Base-by-base conservation (phyloP, 1,284 basidiomycete genomes). In the Microbotryomycetes sp. region DNA sequence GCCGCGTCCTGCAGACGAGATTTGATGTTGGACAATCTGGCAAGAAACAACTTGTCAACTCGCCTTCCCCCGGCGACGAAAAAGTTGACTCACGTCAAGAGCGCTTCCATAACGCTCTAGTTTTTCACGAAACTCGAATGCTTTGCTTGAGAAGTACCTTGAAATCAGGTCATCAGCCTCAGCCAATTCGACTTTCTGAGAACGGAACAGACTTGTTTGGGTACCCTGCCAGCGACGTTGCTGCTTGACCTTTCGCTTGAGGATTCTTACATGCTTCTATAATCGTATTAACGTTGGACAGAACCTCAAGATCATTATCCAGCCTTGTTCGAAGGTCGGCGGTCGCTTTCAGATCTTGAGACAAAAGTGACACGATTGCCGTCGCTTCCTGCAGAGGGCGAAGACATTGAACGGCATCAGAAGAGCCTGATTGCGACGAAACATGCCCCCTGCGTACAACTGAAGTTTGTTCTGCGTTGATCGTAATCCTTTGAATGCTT, bases 161-260 rank as follows among this genome's bases (percentile, higher is more conserved):
- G 18, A 47, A 18, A 47, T 18, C 27, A 26, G 26, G 24, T 45
- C 46, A 48, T n/a, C n/a, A n/a, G n/a, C n/a, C n/a, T n/a, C n/a
- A n/a, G n/a, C n/a, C n/a, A n/a, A n/a, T n/a, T n/a, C n/a, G n/a
- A n/a, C n/a, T n/a, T n/a, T n/a, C n/a, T n/a, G n/a, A n/a, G n/a
- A n/a, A n/a, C n/a, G n/a, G 35, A 61, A 78, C 83, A 57, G 66
- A 88, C 86, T 90, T 87, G 18, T 87, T 77, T n/a, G 88, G 88
- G 75, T 89, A 91, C 70, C 88, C 86, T 73, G 87, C 83, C 24
- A 88, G 83, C 1, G 83, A 81, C 75, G 86, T 84, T 52, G 89
- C 86, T 18, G 83, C 83, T 75, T 85, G 86, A 3, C 79, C 76
- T 71, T 85, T 85, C 50, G 88, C 86, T 61, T 81, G 81, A 30